Conservation (phyloP, 2,329 filamentous ascomycete species). For the Zarea fungicola region DNA sequence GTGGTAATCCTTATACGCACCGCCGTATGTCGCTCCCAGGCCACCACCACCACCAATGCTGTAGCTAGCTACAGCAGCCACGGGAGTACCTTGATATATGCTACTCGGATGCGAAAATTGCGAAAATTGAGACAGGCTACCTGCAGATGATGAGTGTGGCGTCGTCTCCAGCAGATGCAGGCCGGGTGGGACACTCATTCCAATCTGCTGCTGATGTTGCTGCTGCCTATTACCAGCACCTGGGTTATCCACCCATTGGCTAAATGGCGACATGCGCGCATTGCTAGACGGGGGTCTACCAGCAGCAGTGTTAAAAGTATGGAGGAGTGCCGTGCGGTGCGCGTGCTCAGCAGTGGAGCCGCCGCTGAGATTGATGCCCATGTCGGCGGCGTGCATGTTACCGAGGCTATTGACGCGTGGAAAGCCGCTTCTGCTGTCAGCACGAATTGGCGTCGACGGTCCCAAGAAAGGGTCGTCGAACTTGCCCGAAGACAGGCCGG, state of each 20-base stretch:
- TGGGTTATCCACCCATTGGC: constrained; percentile 24
- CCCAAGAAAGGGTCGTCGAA: constrained; percentile 12
- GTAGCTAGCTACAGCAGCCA: not conserved
- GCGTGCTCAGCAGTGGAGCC: constrained; percentile 23
- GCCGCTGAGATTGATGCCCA: constrained; percentile 11
- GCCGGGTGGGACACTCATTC: constrained; percentile 16
- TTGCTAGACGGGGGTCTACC: constrained; percentile 3
- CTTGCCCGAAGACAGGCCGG: not conserved
- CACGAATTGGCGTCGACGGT: not conserved
- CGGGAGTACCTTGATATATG: constrained; percentile 44
- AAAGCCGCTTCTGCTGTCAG: not conserved
- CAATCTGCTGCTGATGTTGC: constrained; percentile 16
- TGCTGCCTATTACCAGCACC: constrained; percentile 3
- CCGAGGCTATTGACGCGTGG: constrained; percentile 12
- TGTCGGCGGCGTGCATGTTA: constrained; percentile 14
- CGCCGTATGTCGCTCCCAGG: not conserved
- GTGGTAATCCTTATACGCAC: not conserved
- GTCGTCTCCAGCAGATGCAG: constrained; percentile 17
- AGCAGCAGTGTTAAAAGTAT: constrained; percentile 25
- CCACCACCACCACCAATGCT: not conserved
- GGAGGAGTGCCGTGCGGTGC: constrained; percentile 31
- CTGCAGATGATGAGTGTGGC: constrained; percentile 21
- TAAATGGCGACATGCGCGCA: constrained; percentile 27
- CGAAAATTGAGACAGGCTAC: constrained; percentile 33
- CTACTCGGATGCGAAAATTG: constrained; percentile 47